Evolutionary conservation across 1,284 basidiomycete species (phyloP).

Genomic region (Termitomyces sp.): DNA sequence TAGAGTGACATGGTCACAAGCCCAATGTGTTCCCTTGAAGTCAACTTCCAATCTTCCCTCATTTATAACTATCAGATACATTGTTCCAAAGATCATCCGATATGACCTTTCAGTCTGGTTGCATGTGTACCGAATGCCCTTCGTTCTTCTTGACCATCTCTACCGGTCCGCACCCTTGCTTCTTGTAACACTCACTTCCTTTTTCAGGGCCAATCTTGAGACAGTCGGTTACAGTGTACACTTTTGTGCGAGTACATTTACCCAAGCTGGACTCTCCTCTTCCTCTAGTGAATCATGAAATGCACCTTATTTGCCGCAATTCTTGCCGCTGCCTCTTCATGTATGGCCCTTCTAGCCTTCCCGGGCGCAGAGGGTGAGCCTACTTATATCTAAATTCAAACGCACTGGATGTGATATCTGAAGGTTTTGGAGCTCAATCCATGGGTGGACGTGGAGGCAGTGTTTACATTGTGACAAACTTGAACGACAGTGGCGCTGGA

Average conservation of each 20-base stretch:
- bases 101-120: background rate
- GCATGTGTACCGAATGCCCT: background rate
- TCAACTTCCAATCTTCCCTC: background rate
- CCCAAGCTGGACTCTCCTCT: background rate
- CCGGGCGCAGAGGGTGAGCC: constrained; percentile 27
- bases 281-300: constrained; percentile 8
- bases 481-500: constrained; percentile 29
- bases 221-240: constrained; percentile 4
- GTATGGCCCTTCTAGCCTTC: constrained; percentile 24
- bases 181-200: background rate
- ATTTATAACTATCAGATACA: background rate
- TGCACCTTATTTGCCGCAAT: constrained; percentile 5
- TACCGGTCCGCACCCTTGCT: constrained; percentile 6
- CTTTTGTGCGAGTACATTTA: background rate
- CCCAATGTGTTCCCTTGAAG: background rate
- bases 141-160: background rate
- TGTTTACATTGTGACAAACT: constrained; percentile 31
- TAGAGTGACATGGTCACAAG: background rate
- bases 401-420: background rate
- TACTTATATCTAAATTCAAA: no score
- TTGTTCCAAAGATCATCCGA: background rate
- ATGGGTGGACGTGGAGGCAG: constrained; percentile 30
- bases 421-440: constrained; percentile 31
- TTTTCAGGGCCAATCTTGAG: constrained; percentile 8
- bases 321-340: constrained; percentile 11